Conservation (phyloP, 2,329 filamentous ascomycete species). For the Talaromyces sp. region DNA sequence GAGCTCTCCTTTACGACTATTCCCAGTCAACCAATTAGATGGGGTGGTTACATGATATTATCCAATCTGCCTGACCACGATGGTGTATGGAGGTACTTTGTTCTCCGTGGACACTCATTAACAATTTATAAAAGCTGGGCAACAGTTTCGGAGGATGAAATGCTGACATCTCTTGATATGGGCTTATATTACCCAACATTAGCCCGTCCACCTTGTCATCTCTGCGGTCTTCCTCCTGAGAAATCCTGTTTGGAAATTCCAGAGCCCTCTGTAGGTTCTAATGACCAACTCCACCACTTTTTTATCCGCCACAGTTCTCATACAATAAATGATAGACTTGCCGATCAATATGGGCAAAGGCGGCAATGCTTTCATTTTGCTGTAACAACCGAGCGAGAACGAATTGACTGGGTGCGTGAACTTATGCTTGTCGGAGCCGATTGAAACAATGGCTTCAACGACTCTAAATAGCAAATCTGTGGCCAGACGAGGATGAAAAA, state of each 20-base stretch:
- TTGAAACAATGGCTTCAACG: neutral
- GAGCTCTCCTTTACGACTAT: too few species aligned
- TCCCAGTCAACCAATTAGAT: too few species aligned
- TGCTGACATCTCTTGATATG: too few species aligned
- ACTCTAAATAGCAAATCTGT: neutral
- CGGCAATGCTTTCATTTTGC: neutral
- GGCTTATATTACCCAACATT: too few species aligned
- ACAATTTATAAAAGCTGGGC: too few species aligned
- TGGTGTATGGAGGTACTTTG: too few species aligned
- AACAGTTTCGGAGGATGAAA: too few species aligned
- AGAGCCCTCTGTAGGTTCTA: neutral
- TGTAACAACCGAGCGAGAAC: neutral
- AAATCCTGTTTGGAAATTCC: neutral
- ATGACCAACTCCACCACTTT: neutral
- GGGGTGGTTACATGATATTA: too few species aligned
- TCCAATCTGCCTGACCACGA: too few species aligned
- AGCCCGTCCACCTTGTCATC: neutral
- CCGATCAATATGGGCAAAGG: neutral
- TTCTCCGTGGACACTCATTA: too few species aligned
- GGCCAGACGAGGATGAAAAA: neutral
- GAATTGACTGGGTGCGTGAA: neutral
- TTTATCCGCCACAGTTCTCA: neutral
- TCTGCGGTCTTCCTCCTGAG: neutral
- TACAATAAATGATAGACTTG: neutral
- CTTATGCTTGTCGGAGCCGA: neutral